Conservation (phyloP, 345 rosid species). For the Arabidopsis arenosa region DNA sequence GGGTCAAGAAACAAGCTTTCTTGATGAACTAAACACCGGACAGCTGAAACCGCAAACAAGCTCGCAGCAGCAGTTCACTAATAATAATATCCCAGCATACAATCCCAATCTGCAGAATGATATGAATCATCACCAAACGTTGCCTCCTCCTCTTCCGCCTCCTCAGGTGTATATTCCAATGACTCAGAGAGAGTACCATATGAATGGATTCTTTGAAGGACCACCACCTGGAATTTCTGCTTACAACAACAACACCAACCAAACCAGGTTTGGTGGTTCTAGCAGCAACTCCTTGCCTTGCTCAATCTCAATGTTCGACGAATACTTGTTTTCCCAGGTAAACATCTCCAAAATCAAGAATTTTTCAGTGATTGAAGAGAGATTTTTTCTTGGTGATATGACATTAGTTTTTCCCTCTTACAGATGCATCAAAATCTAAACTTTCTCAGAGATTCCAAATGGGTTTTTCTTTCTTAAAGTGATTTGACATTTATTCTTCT, state of each 20-base stretch:
- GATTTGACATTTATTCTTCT: conserved; percentile 8
- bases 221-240: conserved; percentile 50
- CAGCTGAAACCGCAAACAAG: conserved; percentile 49
- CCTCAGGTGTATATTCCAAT: conserved; percentile 55
- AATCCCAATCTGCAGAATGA: conserved; percentile 57
- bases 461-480: not conserved
- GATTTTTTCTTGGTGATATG: no score
- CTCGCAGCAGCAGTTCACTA: conserved; percentile 50
- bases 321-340: conserved; percentile 62
- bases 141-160: conserved; percentile 42
- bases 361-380: no score
- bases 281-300: conserved; percentile 54
- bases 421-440: not conserved
- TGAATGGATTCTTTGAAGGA: conserved; percentile 62
- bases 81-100: conserved; percentile 47
- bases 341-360: not conserved
- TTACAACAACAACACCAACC: conserved; percentile 45
- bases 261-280: conserved; percentile 69
- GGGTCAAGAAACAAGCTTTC: conserved; percentile 65
- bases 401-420: not conserved
- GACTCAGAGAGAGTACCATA: conserved; percentile 58
- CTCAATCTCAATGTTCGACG: conserved; percentile 63
- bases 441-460: not conserved
- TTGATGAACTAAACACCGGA: conserved; percentile 65
- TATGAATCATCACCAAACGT: conserved; percentile 51